Percentiles rank a stretch among this genome's conserved stretches.
phyloP scores from a whole-genome alignment of 2,329 filamentous ascomycete species.

The Tolypocladium tundrense region DNA sequence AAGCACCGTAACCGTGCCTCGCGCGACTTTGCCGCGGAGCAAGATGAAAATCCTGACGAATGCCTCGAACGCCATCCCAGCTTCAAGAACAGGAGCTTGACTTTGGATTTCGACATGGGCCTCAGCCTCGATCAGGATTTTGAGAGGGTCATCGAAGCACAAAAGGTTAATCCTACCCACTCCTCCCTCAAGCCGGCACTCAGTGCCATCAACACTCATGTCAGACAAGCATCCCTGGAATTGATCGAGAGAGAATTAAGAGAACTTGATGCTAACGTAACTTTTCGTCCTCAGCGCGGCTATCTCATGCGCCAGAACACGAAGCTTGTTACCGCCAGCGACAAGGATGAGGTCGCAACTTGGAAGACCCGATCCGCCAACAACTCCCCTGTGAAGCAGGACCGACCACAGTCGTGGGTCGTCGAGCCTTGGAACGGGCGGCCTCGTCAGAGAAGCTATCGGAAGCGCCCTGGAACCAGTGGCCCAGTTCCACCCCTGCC shows the following conservation, averaged over 20 bases:
- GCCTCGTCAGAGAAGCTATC: constrained; percentile 52
- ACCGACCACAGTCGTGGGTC: constrained; percentile 84
- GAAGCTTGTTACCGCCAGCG: constrained; percentile 88
- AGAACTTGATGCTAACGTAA: constrained; percentile 50
- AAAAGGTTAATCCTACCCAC: constrained; percentile 60
- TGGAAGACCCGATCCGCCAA: constrained; percentile 49
- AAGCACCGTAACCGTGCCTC: constrained; percentile 47
- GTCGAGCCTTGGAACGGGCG: constrained; percentile 95
- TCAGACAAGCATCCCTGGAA: constrained; percentile 36
- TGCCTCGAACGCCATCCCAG: constrained; percentile 56
- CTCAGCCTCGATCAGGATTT: constrained; percentile 88
- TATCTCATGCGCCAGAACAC: constrained; percentile 99
- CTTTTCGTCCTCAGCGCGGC: constrained; percentile 68
- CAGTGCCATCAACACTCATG: constrained; percentile 11
- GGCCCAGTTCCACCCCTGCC: constrained; percentile 74
- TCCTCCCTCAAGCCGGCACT: constrained; percentile 2
- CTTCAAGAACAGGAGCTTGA: constrained; percentile 74
- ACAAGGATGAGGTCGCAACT: constrained; percentile 52
- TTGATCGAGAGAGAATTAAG: constrained; percentile 4
- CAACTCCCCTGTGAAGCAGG: constrained; percentile 62
- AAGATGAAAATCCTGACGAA: constrained; percentile 24
- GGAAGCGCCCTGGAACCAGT: constrained; percentile 36
- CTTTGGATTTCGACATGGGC: constrained; percentile 70
- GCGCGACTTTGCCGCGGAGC: constrained; percentile 31
- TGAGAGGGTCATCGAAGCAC: constrained; percentile 85